phyloP scores from a whole-genome alignment of 192 early-diverging fungal genomes.

The Lobulomyces angularis region DNA sequence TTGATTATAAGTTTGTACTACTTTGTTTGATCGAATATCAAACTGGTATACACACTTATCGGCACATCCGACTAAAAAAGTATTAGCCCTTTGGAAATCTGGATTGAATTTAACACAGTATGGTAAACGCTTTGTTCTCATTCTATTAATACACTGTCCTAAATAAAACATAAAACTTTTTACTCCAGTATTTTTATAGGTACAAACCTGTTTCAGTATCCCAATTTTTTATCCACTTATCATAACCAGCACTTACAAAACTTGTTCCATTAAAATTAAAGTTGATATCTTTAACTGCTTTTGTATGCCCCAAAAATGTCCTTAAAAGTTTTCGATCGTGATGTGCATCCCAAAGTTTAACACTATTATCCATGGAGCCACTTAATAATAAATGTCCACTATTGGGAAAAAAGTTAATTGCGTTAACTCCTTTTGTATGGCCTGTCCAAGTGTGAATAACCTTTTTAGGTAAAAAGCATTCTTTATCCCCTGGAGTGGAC shows the following conservation, averaged over 20 bases:
- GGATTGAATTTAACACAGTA: slow-evolving; percentile 89
- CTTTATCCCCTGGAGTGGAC: slow-evolving; percentile 57
- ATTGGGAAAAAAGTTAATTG: slow-evolving; percentile 80
- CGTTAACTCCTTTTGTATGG: slow-evolving; percentile 81
- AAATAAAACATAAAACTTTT: not conserved
- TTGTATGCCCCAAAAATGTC: slow-evolving; percentile 82
- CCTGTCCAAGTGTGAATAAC: slow-evolving; percentile 85
- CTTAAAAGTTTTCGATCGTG: slow-evolving; percentile 72
- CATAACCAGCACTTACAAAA: slow-evolving; percentile 83
- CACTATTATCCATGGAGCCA: slow-evolving; percentile 83
- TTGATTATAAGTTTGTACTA: slow-evolving; percentile 92
- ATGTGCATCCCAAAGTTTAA: slow-evolving; percentile 97
- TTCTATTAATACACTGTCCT: slow-evolving; percentile 67
- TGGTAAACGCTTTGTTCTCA: slow-evolving; percentile 67
- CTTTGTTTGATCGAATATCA: slow-evolving; percentile 67
- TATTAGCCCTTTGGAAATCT: slow-evolving; percentile 67
- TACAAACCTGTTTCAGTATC: slow-evolving; percentile 83
- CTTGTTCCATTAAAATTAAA: slow-evolving; percentile 75
- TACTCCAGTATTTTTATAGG: slow-evolving; percentile 1
- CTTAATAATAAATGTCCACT: slow-evolving; percentile 84
- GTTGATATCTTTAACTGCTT: slow-evolving; percentile 81
- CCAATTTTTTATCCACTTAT: slow-evolving; percentile 90
- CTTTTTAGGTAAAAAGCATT: slow-evolving; percentile 77
- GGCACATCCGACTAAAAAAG: slow-evolving; percentile 82
- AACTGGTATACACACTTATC: slow-evolving; percentile 90